phyloP scores from a whole-genome alignment of 169 alveolate species.

The Fabrea salina region DNA sequence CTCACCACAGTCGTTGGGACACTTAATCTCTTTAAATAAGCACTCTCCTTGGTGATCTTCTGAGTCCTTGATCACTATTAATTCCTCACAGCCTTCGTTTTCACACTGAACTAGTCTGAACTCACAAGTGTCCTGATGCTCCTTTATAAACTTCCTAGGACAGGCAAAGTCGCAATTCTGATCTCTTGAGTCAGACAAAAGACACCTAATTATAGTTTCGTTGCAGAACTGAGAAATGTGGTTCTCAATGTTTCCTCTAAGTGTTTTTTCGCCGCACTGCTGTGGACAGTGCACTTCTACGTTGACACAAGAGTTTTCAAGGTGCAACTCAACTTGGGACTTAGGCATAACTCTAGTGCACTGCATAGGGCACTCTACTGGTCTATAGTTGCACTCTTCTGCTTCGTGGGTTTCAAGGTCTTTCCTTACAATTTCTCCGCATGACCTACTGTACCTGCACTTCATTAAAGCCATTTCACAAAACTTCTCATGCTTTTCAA shows the following conservation, averaged over 20 bases:
- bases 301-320: slow-evolving; percentile 50
- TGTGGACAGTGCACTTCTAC: slow-evolving; percentile 54
- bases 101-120: slow-evolving; percentile 46
- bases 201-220: slow-evolving; percentile 59
- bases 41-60: slow-evolving; percentile 57
- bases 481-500: slow-evolving; percentile 32
- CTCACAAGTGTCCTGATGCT: slow-evolving; percentile 52
- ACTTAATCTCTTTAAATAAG: slow-evolving; percentile 49
- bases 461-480: slow-evolving; percentile 36
- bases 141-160: slow-evolving; percentile 56
- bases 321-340: slow-evolving; percentile 57
- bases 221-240: slow-evolving; percentile 59
- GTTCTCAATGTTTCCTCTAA: slow-evolving; percentile 62
- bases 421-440: slow-evolving; percentile 45
- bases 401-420: slow-evolving; percentile 38
- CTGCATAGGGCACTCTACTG: slow-evolving; percentile 37
- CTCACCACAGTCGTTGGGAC: slow-evolving; percentile 62
- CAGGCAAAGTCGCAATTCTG: slow-evolving; percentile 51
- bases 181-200: slow-evolving; percentile 39
- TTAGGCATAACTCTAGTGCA: slow-evolving; percentile 47
- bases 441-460: slow-evolving; percentile 43
- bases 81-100: slow-evolving; percentile 37
- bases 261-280: slow-evolving; percentile 45
- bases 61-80: slow-evolving; percentile 34
- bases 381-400: slow-evolving; percentile 47